A percentile compares a stretch with the other conserved stretches of the same genome.
Evolutionary conservation across 1,139 yeast species (phyloP).

Genomic region (Magnusiomyces suaveolens): DNA sequence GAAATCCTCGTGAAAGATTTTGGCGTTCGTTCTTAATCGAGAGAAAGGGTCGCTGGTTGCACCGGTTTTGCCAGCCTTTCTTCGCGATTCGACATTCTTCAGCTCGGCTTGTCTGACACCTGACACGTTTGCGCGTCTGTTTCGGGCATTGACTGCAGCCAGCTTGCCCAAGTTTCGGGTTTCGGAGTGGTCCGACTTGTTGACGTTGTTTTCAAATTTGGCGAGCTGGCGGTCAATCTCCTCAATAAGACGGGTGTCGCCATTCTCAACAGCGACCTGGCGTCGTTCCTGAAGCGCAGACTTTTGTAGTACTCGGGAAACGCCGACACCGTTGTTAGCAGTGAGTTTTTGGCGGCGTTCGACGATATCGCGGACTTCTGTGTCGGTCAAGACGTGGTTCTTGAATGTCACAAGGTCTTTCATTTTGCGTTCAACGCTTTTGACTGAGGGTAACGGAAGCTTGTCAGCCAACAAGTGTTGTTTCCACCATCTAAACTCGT

Average conservation of each 20-base stretch:
- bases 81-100: constrained; percentile 48
- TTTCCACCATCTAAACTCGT: constrained; percentile 66
- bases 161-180: constrained; percentile 33
- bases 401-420: constrained; percentile 54
- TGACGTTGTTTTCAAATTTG: constrained; percentile 29
- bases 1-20: constrained; percentile 56
- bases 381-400: constrained; percentile 56
- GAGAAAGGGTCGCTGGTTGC: constrained; percentile 75
- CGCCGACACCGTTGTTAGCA: constrained; percentile 40
- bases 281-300: constrained; percentile 65
- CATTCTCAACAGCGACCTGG: constrained; percentile 63
- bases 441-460: constrained; percentile 51
- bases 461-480: constrained; percentile 51
- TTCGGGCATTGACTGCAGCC: constrained; percentile 66
- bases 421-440: constrained; percentile 57
- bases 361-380: constrained; percentile 73
- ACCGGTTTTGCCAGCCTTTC: constrained; percentile 38
- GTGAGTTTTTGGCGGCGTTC: constrained; percentile 57
- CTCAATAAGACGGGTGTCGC: constrained; percentile 44
- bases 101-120: constrained; percentile 74
- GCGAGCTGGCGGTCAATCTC: constrained; percentile 47
- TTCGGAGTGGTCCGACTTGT: constrained; percentile 11
- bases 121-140: constrained; percentile 69
- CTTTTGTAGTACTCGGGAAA: constrained; percentile 71
- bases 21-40: constrained; percentile 76